Base-by-base conservation (phyloP, 257 asterid species). In the Mentha longifolia region DNA sequence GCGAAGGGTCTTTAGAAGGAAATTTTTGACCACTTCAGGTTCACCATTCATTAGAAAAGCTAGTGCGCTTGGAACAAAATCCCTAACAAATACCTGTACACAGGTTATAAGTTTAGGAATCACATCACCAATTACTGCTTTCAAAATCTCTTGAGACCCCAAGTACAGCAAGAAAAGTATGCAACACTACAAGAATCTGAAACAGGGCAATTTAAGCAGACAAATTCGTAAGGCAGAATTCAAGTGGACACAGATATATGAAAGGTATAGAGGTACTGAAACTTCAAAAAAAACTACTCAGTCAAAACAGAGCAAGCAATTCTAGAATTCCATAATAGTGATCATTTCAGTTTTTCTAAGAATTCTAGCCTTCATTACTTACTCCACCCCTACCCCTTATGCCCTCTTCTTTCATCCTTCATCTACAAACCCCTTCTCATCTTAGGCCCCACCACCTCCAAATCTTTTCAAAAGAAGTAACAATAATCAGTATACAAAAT, bases 41-140 rank as follows among this genome's bases (percentile, higher is more conserved):
- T 84, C 88, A 14, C 88, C 88, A 13, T 81, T 84, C 88, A 84
- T 84, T 52, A 84, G 71, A 22, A 76, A 84, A 41, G 89, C 89
- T 75, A 84, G 71, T 14, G 89, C 89, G 31, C 89, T 84, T 0
- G 89, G 89, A 25, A 84, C 84, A 74, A 84, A 84, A 61, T 84
- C 89, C 74, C 89, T 74, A 1, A 84, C 86, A 66, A 84, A 84
- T 9, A 84, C 89, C 89, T 84, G 81, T 72, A 80, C 67, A 65
- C 52, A 70, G 12, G 33, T 68, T 35, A 17, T 35, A 33, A 16
- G 59, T 61, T 68, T 20, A 67, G 25, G 20, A 66, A 54, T 25
- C 45, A 46, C 30, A 15, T 8, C 46, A 67, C 14, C 71, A 58
- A 19, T 25, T 65, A 12, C 42, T 43, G 65, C 42, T 41, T n/a